Percentiles rank a stretch among this genome's conserved stretches.
Evolutionary conservation across 208 protist species (phyloP).

Genomic region (Acanthamoeba lenticulata): DNA sequence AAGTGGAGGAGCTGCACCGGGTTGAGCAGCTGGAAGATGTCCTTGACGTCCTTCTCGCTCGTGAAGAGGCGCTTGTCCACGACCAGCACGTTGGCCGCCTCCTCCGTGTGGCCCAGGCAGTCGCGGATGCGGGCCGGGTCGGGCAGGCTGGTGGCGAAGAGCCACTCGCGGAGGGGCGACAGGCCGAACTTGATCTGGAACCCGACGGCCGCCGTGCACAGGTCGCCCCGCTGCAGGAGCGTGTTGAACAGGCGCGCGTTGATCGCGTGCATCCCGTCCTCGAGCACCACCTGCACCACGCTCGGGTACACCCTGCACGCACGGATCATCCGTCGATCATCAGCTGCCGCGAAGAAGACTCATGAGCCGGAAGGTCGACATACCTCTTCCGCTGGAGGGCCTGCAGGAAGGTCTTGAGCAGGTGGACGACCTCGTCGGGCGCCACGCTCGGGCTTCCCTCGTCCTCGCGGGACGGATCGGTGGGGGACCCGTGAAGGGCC

Average conservation of each 20-base stretch:
- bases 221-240: not conserved
- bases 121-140: not conserved
- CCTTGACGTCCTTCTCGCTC: slow-evolving; percentile 39
- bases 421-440: not conserved
- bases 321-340: not conserved
- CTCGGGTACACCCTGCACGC: not conserved
- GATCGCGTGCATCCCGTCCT: slow-evolving; percentile 20
- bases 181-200: slow-evolving; percentile 58
- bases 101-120: slow-evolving; percentile 28
- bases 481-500: too few relatives aligned
- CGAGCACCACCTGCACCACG: slow-evolving; percentile 35
- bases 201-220: not conserved
- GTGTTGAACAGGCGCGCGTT: slow-evolving; percentile 53
- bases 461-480: too few relatives aligned
- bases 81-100: slow-evolving; percentile 39
- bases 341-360: not conserved
- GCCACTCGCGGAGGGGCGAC: slow-evolving; percentile 25
- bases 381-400: slow-evolving; percentile 14
- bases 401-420: slow-evolving; percentile 17
- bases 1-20: slow-evolving; percentile 49
- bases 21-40: slow-evolving; percentile 57
- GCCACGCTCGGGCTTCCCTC: not conserved
- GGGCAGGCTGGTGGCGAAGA: not conserved
- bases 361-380: not conserved
- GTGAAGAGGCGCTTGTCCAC: slow-evolving; percentile 32